Base-by-base conservation (phyloP, 2,329 filamentous ascomycete genomes). In the Diaporthe sp. region DNA sequence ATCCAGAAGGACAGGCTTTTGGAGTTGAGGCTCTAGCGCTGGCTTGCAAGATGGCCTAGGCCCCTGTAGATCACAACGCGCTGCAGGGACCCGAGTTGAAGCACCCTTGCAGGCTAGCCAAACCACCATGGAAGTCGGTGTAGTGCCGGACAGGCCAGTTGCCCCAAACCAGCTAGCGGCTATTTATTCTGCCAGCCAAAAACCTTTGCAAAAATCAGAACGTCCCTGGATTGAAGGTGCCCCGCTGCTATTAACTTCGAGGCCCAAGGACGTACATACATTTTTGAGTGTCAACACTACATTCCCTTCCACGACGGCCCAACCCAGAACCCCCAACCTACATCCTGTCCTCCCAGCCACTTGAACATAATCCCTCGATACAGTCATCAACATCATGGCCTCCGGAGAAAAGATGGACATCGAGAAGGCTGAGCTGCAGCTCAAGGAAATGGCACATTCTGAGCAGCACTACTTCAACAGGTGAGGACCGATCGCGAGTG, bases 381-480 rank as follows among this genome's bases (percentile, higher is more conserved):
- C 49, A 19, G 31, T 13, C 37, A 49, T 53, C 49, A 22, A 17
- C 44, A 78, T 74, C 53, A 89, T 90, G 88, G 74, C 80, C 72
- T 84, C 82, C 80, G 85, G 86, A 79, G 86, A 87, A 76, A 88
- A 87, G 77, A 91, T 90, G 89, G 90, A 91, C 60, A 86, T 92
- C 76, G 90, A 91, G 82, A 83, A 86, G 79, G 90, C 90, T 67
- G 91, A 92, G 87, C 84, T 89, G 83, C 87, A 88, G 85, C 89
- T 94, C 85, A 92, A 93, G 83, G 85, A 87, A 80, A 93, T 98
- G 90, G 94, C 94, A 84, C 96, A 98, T 88, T 97, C 96, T 79
- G 97, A 99, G 90, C 95, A 97, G 86, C 97, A 98, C 86, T 99
- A 98, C 90, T 98, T 98, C 89, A 98, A 98, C 88, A 98, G 95